Evolutionary conservation across 176 grass and related monocot species (phyloP).

Genomic region (Oryza glumipatula): DNA sequence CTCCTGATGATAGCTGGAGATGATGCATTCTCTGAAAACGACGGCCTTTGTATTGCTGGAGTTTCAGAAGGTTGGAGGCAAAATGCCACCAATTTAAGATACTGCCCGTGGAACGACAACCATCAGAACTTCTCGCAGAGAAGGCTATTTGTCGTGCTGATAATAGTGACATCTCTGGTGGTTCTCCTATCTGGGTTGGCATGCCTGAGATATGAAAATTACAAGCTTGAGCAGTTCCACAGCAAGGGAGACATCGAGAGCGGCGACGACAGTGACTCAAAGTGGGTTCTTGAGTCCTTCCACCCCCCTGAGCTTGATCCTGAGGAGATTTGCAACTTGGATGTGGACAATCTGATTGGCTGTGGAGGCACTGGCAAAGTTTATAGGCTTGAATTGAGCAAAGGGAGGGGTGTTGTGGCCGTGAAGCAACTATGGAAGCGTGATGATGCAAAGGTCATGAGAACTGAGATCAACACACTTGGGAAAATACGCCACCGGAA

Average conservation of each 20-base stretch:
- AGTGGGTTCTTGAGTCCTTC: slow-evolving; percentile 72
- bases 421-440: slow-evolving; percentile 72
- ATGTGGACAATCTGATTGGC: slow-evolving; percentile 60
- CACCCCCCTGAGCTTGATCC: slow-evolving; percentile 58
- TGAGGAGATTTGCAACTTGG: slow-evolving; percentile 61
- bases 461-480: slow-evolving; percentile 56
- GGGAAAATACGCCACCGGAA: slow-evolving; percentile 72
- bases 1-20: slow-evolving; percentile 78
- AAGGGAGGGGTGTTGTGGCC: slow-evolving; percentile 58
- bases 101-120: slow-evolving; percentile 54
- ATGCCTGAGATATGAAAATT: slow-evolving; percentile 74
- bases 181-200: slow-evolving; percentile 58
- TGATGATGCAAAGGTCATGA: slow-evolving; percentile 55
- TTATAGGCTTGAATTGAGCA: slow-evolving; percentile 65
- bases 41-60: slow-evolving; percentile 58
- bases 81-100: slow-evolving; percentile 49
- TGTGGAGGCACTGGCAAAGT: slow-evolving; percentile 71
- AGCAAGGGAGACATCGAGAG: slow-evolving; percentile 54
- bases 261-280: slow-evolving; percentile 39
- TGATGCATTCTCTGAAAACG: slow-evolving; percentile 74
- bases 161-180: slow-evolving; percentile 52
- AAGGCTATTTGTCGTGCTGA: slow-evolving; percentile 46
- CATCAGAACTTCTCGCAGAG: slow-evolving; percentile 43
- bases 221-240: slow-evolving; percentile 63
- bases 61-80: slow-evolving; percentile 48